Base-by-base conservation (phyloP, 2,329 filamentous ascomycete species). In the Penicillium sp. region DNA sequence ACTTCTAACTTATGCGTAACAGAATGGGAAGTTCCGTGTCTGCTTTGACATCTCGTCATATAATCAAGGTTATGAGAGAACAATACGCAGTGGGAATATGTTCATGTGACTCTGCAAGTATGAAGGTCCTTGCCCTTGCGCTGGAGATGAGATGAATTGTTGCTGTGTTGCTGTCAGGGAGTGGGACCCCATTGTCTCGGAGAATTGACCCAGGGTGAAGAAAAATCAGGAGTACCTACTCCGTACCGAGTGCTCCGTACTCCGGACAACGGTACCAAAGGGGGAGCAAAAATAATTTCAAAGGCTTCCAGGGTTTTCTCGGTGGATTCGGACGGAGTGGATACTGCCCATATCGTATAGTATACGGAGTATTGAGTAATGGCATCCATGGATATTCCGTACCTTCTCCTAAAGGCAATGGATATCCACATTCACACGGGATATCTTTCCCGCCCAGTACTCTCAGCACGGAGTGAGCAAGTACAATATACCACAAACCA, bases 371-470 rank as follows among this genome's bases (percentile, higher is more conserved):
- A 19, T 19, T 19, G 17, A 19, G 17, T 26, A 33, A 21, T 48
- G 10, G 22, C 38, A 48, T 26, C 24, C 24, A 26, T 26, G 26
- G 8, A 26, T 48, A 35, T 26, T 42, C 17, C 8, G 19, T 21
- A 22, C n/a, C 40, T 34, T 22, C 40, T 22, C 28, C 41, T 21
- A 42, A 24, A 45, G 51, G 40, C 41, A 46, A 29, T 13, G 19
- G 26, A 42, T 48, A 49, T 42, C 47, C 54, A 53, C 53, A 49
- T 43, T 47, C 40, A 43, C 44, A 47, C 45, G 46, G 52, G 53
- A 52, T 46, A 37, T 39, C 10, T 55, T 55, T 47, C 53, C 55
- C 56, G 46, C 6, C 8, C 17, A 6, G n/a, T 10, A 15, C 26
- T 24, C 28, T 8, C 15, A 22, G 22, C 22, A 24, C 22, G 6